A percentile compares a stretch with the other conserved stretches of the same genome.
These are phyloP conservation scores for Elaeis guineensis DNA, from an alignment of 176 grass and related monocot genomes.

Conservation along the genomic window DNA sequence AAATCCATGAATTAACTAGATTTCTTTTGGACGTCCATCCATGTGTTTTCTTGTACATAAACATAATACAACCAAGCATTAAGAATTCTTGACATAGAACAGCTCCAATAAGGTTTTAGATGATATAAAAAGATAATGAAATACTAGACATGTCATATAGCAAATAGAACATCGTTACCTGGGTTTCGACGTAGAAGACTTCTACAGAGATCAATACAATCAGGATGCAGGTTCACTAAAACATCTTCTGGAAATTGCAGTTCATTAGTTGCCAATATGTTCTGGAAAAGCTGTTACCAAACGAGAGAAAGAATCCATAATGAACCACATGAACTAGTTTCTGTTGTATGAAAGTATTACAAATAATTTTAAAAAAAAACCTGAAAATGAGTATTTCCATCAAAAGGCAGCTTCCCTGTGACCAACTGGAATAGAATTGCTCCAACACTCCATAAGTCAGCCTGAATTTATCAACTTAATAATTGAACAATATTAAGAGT, in stretches of 20 bases:
- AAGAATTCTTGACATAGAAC: too few relatives aligned
- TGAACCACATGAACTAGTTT: too few relatives aligned
- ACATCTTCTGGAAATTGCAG: constrained; percentile 49
- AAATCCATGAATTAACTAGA: too few relatives aligned
- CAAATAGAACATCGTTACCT: constrained; percentile 15
- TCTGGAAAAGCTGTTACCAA: constrained; percentile 37
- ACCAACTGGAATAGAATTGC: constrained; percentile 72
- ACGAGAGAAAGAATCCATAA: constrained; percentile 1
- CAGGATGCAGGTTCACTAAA: constrained; percentile 35
- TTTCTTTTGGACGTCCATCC: too few relatives aligned
- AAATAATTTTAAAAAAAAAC: constrained; percentile 12
- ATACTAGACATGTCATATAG: too few relatives aligned
- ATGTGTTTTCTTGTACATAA: too few relatives aligned
- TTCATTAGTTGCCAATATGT: constrained; percentile 46
- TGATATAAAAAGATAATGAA: too few relatives aligned
- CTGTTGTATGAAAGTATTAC: neutral
- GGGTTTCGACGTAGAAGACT: constrained; percentile 50
- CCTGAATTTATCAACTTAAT: constrained; percentile 31
- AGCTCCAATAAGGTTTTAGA: too few relatives aligned
- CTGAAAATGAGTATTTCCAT: constrained; percentile 32
- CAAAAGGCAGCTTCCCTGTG: constrained; percentile 42
- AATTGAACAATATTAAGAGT: constrained; percentile 5
- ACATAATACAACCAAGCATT: too few relatives aligned
- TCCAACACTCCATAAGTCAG: constrained; percentile 74
- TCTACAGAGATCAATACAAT: constrained; percentile 55